These are phyloP conservation scores for Jatropha curcas DNA, from an alignment of 345 rosid genomes.

Conservation along the genomic window DNA sequence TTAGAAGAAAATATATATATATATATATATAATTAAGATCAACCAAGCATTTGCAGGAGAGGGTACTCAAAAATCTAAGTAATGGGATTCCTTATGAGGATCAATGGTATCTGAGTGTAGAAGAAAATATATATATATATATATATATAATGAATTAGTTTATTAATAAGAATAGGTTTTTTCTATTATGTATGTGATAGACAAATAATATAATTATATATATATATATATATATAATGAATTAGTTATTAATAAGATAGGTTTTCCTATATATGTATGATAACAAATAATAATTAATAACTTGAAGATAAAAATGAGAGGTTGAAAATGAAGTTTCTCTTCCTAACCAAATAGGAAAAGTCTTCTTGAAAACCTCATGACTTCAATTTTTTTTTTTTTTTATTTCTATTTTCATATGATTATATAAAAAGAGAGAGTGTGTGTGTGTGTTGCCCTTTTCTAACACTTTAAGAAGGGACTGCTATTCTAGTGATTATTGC, in stretches of 20 bases:
- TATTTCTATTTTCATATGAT: not conserved
- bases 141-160: too few species aligned
- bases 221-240: too few species aligned
- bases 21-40: too few species aligned
- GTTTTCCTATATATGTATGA: not conserved
- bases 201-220: too few species aligned
- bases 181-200: too few species aligned
- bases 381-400: not conserved
- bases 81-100: too few species aligned
- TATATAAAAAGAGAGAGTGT: conserved; percentile 8
- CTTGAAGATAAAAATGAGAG: not conserved
- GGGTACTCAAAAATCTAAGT: too few species aligned
- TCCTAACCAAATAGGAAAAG: conserved; percentile 19
- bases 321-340: conserved; percentile 14
- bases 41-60: too few species aligned
- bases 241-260: not conserved
- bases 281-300: not conserved
- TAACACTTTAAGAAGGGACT: conserved; percentile 9
- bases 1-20: too few species aligned
- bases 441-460: conserved; percentile 5
- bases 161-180: too few species aligned
- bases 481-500: conserved; percentile 19
- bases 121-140: too few species aligned
- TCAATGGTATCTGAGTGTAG: too few species aligned
- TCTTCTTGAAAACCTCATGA: not conserved